Evolutionary conservation across 768 basidiomycete species (phyloP), one percentile per base, ranked within the genome.

Genomic region (Rhizopogon vinicolor): DNA sequence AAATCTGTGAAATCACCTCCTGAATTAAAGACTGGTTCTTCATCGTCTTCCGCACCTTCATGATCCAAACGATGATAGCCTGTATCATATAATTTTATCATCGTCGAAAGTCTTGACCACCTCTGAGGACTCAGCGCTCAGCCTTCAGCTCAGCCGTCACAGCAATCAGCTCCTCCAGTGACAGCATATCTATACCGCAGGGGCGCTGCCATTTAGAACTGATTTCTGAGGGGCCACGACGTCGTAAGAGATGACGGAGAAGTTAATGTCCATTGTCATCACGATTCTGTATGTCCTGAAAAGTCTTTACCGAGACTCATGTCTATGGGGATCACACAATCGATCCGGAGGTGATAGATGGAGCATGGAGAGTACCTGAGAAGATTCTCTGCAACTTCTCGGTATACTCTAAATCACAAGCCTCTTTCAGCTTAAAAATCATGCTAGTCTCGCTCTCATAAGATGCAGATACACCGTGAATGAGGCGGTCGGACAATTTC

Each of bases 331-430:
- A 16, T 13, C 12, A 35, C 4, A 2, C 13, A 3, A 35, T 9
- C 35, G 12, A 28, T 42, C 41, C 25, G n/a, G 40, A n/a, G 13
- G 14, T 16, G 52, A 41, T 14, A 12, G 2, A 1, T 18, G 44
- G 2, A 54, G 10, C n/a, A 16, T 10, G 52, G 3, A 44, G 19
- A 77, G 12, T 56, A 92, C 93, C 92, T 40, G 91, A 93, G 71
- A 99, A 94, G 96, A 98, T 98, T 68, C 91, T 86, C 68, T 93
- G 90, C 49, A 98, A 75, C 72, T 98, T 98, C 74, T 89, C 89
- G 39, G 94, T 97, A 71, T 98, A 97, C 64, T 98, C 95, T 74
- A 93, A 94, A 53, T 96, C 96, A 64, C 92, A 97, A 7, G 90
- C 90, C 65, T 95, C 94, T 77, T 97, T 98, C 63, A 99, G 72